Percentiles rank a stretch among this genome's conserved stretches.
Conservation (phyloP, 108 stramenopile genomes). For the Mediolabrus comicus region DNA sequence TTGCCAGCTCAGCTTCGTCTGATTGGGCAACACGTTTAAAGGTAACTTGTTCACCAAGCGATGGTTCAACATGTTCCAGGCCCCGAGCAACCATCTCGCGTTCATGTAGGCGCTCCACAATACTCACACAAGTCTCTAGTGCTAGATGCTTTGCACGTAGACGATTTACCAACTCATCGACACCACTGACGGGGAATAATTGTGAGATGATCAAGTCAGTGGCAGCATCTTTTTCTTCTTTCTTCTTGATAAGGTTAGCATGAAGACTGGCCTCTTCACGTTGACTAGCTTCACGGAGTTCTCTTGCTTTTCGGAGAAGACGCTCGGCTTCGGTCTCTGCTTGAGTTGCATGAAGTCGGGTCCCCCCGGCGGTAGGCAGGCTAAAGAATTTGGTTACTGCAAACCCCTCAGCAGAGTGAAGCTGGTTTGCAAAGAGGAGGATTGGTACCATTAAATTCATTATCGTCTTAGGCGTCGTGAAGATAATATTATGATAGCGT, state of each 20-base stretch:
- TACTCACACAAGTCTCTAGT: conserved; percentile 16
- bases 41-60: conserved; percentile 27
- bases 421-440: not conserved
- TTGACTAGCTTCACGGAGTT: conserved; percentile 33
- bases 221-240: conserved; percentile 30
- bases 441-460: not conserved
- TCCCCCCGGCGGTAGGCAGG: no score
- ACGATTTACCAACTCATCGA: conserved; percentile 24
- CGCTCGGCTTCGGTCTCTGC: conserved; percentile 47
- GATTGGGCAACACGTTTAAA: conserved; percentile 30
- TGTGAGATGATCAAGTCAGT: conserved; percentile 38
- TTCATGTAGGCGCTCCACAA: conserved; percentile 48
- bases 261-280: conserved; percentile 40
- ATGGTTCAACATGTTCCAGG: conserved; percentile 45
- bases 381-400: no score
- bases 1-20: conserved; percentile 31
- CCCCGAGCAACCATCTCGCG: conserved; percentile 40
- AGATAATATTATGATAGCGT: no score
- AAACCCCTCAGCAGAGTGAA: no score
- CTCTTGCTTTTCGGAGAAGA: conserved; percentile 38
- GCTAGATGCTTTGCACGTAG: conserved; percentile 39
- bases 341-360: conserved; percentile 16
- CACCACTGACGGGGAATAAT: conserved; percentile 34
- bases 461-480: no score
- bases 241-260: conserved; percentile 38